Base-by-base conservation (phyloP, 768 basidiomycete species). In the Russula lepida region DNA sequence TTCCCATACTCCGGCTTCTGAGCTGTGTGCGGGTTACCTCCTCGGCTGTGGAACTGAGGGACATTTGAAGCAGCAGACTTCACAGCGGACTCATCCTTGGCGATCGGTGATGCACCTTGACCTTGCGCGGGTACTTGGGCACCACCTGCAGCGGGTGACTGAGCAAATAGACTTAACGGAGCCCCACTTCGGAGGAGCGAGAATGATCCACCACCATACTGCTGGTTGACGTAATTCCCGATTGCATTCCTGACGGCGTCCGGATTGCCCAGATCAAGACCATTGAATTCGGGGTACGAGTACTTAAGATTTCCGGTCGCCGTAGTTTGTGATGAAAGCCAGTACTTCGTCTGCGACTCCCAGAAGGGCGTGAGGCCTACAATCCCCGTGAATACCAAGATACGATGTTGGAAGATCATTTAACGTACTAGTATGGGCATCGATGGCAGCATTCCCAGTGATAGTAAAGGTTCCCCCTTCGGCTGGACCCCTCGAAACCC, bases 261-360 rank as follows among this genome's bases (percentile, higher is more conserved):
- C n/a, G 66, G 43, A 55, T 75, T 66, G 9, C 62, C 65, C 59
- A 70, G 49, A 47, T 75, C 68, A 28, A 77, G 70, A 12, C 69
- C 70, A 46, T 76, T 75, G 67, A 81, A 79, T 30, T 81, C 80
- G n/a, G 80, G 80, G 64, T 81, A 81, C 2, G 77, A 74, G 64
- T 81, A 82, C 30, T 74, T 71, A 13, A 81, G 68, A 15, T 64
- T 65, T 12, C 6, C 37, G 4, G 72, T 60, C 6, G 73, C 74
- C 35, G 72, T 69, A 3, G 71, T 63, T 2, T 67, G 66, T 0
- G 71, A 27, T 3, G 78, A 77, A 1, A 57, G 59, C 78, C 78
- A 81, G 70, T 73, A 79, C 9, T 59, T 66, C 4, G 60, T 61
- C 43, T 72, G 66, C 11, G 69, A 63, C 51, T 74, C 71, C 74